Base-by-base conservation (phyloP, 805 yeast genomes). In the Pichia occidentalis region DNA sequence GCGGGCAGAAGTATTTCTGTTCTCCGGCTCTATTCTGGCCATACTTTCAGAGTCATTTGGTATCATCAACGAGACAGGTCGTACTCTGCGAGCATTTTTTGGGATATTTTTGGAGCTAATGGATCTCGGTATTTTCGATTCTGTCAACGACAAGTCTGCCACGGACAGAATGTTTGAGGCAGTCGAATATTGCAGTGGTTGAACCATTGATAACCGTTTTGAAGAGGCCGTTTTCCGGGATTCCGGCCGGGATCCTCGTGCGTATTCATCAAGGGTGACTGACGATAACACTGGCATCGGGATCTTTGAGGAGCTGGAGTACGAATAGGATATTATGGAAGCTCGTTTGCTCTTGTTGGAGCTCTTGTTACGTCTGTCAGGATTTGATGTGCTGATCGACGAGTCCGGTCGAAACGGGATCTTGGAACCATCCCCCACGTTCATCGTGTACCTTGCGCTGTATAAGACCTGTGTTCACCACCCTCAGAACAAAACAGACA, bases 371-470 rank as follows among this genome's bases (percentile, higher is more conserved):
- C 10, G 30, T 29, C 23, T 14, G 13, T 29, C 32, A 5, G 32
- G 20, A 3, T 19, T 8, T 4, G 32, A 29, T 29, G 12, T 19
- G 11, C 32, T 29, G 11, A 29, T 19, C 20, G 32, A 29, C 4
- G 32, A 29, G 12, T 18, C 23, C 14, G 32, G 33, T 30, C 33
- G 33, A 9, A 36, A 4, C 7, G 28, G 27, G 29, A 35, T 20
- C 14, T 30, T 20, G 24, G 33, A 30, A n/a, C 48, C 60, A 8
- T 35, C 37, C 4, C 30, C 36, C 4, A n/a, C n/a, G n/a, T n/a
- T n/a, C n/a, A n/a, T n/a, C n/a, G n/a, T n/a, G n/a, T n/a, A n/a
- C n/a, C n/a, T n/a, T n/a, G n/a, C n/a, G n/a, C n/a, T n/a, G n/a
- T n/a, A n/a, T n/a, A n/a, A n/a, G n/a, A n/a, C n/a, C n/a, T n/a